These are phyloP conservation scores for Clonostachys rhizophaga DNA, from an alignment of 2,329 filamentous ascomycete genomes.

Conservation along the genomic window DNA sequence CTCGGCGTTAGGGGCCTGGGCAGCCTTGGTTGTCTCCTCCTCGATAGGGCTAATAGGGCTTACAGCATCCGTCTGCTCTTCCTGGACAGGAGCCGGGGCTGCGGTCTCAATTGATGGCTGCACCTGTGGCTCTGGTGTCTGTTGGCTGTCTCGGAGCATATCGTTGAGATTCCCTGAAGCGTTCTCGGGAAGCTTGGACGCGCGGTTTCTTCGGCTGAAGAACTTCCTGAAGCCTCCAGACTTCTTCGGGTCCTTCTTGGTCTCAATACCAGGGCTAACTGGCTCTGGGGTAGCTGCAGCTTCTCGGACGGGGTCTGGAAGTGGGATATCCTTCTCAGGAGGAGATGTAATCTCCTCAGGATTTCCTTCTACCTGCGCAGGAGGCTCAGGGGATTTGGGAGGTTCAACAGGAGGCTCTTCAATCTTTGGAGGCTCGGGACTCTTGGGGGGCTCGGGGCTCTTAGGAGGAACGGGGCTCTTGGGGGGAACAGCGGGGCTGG, in stretches of 20 bases:
- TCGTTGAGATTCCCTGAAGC: constrained; percentile 44
- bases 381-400: constrained; percentile 1
- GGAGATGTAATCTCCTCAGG: neutral
- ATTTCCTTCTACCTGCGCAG: constrained; percentile 1
- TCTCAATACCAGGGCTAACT: constrained; percentile 8
- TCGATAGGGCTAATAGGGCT: neutral
- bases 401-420: constrained; percentile 1
- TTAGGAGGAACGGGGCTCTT: neutral
- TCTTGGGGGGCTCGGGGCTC: constrained; percentile 2
- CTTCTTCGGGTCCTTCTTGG: constrained; percentile 40
- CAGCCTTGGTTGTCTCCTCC: constrained; percentile 49
- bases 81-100: neutral
- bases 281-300: constrained; percentile 3
- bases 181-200: constrained; percentile 51
- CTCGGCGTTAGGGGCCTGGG: constrained; percentile 52
- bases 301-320: neutral
- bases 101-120: neutral
- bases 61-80: neutral
- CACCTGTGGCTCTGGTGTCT: neutral
- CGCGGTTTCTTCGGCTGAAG: constrained; percentile 59
- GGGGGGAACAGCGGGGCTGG: constrained; percentile 2
- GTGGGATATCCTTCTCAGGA: neutral
- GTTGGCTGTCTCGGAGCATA: constrained; percentile 29
- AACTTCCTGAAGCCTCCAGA: constrained; percentile 57
- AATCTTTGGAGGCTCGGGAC: neutral